phyloP scores from a whole-genome alignment of 352 stramenopile species.

The Phytophthora idaei region DNA sequence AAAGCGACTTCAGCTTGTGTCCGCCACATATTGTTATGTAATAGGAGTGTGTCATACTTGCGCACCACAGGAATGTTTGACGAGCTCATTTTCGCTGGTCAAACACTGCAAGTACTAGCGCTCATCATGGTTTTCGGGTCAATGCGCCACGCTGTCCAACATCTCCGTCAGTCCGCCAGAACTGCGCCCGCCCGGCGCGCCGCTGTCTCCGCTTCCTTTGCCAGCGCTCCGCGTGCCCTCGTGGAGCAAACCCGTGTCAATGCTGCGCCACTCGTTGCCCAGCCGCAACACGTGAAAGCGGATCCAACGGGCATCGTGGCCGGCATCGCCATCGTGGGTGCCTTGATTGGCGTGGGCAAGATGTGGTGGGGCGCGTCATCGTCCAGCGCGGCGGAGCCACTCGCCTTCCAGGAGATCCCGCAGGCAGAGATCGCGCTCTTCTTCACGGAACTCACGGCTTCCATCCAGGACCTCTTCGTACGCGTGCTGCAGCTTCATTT shows the following conservation, averaged over 20 bases:
- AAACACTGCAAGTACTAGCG: background rate
- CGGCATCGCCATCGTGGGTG: conserved; percentile 70
- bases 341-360: conserved; percentile 75
- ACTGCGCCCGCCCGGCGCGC: conserved; percentile 4
- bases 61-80: conserved; percentile 22
- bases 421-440: conserved; percentile 68
- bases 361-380: conserved; percentile 88
- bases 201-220: conserved; percentile 12
- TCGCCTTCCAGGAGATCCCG: conserved; percentile 59
- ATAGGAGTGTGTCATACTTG: conserved; percentile 1
- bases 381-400: conserved; percentile 2
- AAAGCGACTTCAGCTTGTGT: background rate
- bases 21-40: conserved; percentile 1
- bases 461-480: conserved; percentile 75
- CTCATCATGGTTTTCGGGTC: conserved; percentile 35
- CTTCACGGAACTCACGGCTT: conserved; percentile 73
- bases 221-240: background rate
- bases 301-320: conserved; percentile 73
- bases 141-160: conserved; percentile 35
- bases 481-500: conserved; percentile 14
- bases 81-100: conserved; percentile 13
- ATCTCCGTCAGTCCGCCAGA: conserved; percentile 28
- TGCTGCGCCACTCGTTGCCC: conserved; percentile 4
- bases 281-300: conserved; percentile 41
- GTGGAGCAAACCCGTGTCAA: conserved; percentile 22